These are phyloP conservation scores for Carex parvula DNA, from an alignment of 176 grass and related monocot genomes.

Conservation along the genomic window DNA sequence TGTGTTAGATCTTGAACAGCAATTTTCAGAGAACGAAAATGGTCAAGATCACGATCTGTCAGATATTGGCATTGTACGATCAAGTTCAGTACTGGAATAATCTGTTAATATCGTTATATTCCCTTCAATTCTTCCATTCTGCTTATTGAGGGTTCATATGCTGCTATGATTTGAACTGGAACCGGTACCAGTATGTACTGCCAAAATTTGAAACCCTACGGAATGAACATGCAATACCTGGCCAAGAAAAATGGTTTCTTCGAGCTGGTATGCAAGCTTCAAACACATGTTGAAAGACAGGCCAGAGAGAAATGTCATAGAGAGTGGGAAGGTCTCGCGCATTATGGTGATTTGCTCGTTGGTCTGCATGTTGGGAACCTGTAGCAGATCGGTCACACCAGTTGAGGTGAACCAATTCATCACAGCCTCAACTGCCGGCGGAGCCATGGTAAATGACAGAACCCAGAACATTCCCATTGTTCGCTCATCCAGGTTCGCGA, in stretches of 20 bases:
- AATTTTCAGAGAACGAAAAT: not conserved
- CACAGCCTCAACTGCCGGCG: slow-evolving; percentile 83
- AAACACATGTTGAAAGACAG: slow-evolving; percentile 93
- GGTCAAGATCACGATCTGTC: not conserved
- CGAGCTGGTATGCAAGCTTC: slow-evolving; percentile 92
- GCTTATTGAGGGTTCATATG: not conserved
- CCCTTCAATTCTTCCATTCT: not conserved
- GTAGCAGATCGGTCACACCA: slow-evolving; percentile 69
- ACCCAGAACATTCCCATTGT: too few species aligned
- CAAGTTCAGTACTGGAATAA: not conserved
- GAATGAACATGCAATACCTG: slow-evolving; percentile 43
- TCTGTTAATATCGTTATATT: not conserved
- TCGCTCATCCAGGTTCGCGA: too few species aligned
- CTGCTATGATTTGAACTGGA: not conserved
- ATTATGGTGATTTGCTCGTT: slow-evolving; percentile 78
- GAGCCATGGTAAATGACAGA: slow-evolving; percentile 95
- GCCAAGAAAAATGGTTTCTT: slow-evolving; percentile 98
- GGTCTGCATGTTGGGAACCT: slow-evolving; percentile 72
- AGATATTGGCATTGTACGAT: not conserved
- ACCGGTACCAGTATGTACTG: not conserved
- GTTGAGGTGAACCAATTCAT: slow-evolving; percentile 95
- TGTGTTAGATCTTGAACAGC: not conserved
- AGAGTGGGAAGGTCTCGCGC: slow-evolving; percentile 87
- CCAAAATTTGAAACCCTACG: not conserved
- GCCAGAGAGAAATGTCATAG: slow-evolving; percentile 91